Base-by-base conservation (phyloP, 2,329 filamentous ascomycete species). In the Aspergillus cejpii region DNA sequence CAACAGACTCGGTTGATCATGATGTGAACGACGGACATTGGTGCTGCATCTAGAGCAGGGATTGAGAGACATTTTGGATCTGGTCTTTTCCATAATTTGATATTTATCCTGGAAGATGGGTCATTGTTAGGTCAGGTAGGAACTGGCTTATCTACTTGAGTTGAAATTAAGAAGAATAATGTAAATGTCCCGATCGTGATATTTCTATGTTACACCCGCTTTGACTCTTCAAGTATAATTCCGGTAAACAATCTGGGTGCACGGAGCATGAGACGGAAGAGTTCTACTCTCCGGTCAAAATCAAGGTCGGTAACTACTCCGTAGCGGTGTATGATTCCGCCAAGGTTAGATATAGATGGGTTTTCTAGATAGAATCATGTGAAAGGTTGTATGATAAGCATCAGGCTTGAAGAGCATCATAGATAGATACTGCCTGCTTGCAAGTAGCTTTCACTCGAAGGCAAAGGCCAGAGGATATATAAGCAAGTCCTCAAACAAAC, bases 1-100 rank as follows among this genome's bases (percentile, higher is more conserved):
- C 19, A 19, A 23, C 23, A 17, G 21, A 24, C 21, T 43, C 31
- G 20, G 21, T 29, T 6, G 5, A 39, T n/a, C n/a, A n/a, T n/a
- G n/a, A 24, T 24, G 8, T 24, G 5, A 24, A 24, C 8, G 8
- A 8, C 23, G 31, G 44, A 26, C 26, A 48, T 50, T 48, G 48
- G 45, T 26, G 28, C 40, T 51, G 46, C 51, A 43, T 41, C 40
- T n/a, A 34, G 33, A 44, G 31, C 51, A 51, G 37, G 47, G 47
- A 48, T 51, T 29, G 39, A 28, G 26, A 8, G 11, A 28, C 26
- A 4, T 7, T 24, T 24, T 4, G 8, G 8, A 24, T 24, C 23
- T 24, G 23, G 23, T 24, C 23, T 24, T 24, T 24, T 4, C 23
- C 5, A 24, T 24, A 4, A 8, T 24, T 24, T 24, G 8, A 24